phyloP scores from a whole-genome alignment of 441 rosid genomes.

The Eutrema salsugineum region DNA sequence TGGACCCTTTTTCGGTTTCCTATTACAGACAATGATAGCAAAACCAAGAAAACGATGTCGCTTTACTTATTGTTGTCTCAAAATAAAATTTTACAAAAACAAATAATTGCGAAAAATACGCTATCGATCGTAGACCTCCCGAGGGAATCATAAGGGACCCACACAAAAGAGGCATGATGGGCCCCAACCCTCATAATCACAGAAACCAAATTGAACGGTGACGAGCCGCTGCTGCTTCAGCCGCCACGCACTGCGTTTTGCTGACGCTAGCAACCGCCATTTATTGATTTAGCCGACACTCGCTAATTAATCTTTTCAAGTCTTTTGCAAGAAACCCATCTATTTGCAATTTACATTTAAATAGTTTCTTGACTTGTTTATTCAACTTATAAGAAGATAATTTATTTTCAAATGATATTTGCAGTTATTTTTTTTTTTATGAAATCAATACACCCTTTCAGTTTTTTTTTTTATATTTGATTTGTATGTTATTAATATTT shows the following conservation, averaged over 20 bases:
- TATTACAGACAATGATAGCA: constrained; percentile 13
- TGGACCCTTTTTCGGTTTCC: constrained; percentile 18
- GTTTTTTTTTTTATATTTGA: too few species aligned
- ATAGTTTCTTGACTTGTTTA: not conserved
- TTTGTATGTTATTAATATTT: not conserved
- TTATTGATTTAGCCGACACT: not conserved
- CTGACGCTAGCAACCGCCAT: constrained; percentile 13
- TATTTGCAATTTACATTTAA: not conserved
- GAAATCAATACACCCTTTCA: too few species aligned
- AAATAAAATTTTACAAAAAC: too few species aligned
- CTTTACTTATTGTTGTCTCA: not conserved
- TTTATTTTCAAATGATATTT: too few species aligned
- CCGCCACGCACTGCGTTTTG: constrained; percentile 25
- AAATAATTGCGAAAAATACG: not conserved
- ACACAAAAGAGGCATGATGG: constrained; percentile 13
- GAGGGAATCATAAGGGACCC: constrained; percentile 11
- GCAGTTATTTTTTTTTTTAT: not conserved
- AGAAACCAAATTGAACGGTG: constrained; percentile 50
- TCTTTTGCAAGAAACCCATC: not conserved
- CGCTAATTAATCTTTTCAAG: not conserved
- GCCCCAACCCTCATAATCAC: constrained; percentile 25
- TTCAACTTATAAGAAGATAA: not conserved
- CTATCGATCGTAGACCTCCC: constrained; percentile 20
- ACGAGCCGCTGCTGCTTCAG: constrained; percentile 60
- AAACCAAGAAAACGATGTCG: constrained; percentile 9